These are phyloP conservation scores for Spizellomyces punctatus DNA, from an alignment of 192 early-diverging fungal genomes.

Conservation along the genomic window DNA sequence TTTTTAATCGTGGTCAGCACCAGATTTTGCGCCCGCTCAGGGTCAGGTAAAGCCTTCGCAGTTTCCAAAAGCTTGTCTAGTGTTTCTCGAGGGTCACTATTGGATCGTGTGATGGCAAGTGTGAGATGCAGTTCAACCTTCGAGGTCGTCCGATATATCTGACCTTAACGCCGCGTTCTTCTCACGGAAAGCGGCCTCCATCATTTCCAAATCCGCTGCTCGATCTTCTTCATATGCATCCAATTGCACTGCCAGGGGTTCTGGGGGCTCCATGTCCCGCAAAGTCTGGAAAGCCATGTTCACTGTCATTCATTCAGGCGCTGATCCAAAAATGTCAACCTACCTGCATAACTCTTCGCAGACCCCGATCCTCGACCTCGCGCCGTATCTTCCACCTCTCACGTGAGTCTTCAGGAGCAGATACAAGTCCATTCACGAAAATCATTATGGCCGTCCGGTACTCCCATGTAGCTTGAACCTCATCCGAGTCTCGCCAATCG, in stretches of 20 bases:
- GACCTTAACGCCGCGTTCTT: conserved; percentile 16
- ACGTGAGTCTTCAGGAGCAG: conserved; percentile 27
- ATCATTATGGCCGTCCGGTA: conserved; percentile 34
- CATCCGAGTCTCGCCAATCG: not conserved
- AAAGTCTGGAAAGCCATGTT: not conserved
- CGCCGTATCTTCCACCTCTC: conserved; percentile 36
- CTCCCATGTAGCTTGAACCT: conserved; percentile 26
- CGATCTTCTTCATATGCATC: conserved; percentile 41
- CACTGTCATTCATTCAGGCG: not conserved
- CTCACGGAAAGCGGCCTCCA: conserved; percentile 30
- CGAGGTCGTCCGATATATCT: conserved; percentile 1
- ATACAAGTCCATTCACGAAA: conserved; percentile 35
- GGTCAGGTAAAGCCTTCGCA: conserved; percentile 27
- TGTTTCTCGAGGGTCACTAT: conserved; percentile 31
- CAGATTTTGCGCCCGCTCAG: conserved; percentile 20
- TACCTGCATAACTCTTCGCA: conserved; percentile 18
- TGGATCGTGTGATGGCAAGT: not conserved
- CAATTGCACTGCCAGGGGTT: conserved; percentile 28
- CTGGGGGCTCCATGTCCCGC: conserved; percentile 17
- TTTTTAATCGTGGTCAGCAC: conserved; percentile 4
- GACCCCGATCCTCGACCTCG: conserved; percentile 33
- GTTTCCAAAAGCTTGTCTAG: conserved; percentile 18
- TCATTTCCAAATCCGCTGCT: conserved; percentile 34
- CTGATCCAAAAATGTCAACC: not conserved
- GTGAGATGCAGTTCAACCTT: conserved; percentile 1